phyloP scores from a whole-genome alignment of 2,329 filamentous ascomycete genomes.

The Westerdykella aurantiaca region DNA sequence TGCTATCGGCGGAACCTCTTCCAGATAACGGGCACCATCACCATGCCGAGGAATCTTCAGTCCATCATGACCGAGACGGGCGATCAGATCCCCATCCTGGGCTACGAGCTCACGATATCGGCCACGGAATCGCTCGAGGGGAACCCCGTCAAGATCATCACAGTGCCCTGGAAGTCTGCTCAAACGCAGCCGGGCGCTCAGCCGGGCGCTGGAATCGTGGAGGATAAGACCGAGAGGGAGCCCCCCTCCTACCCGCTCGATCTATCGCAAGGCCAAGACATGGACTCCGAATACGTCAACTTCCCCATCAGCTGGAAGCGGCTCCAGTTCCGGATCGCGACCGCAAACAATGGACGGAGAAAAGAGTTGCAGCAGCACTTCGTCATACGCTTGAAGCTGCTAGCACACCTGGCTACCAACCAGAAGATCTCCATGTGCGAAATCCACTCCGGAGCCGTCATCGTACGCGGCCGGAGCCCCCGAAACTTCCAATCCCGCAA shows the following conservation, averaged over 20 bases:
- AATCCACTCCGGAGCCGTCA: slow-evolving; percentile 81
- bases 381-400: slow-evolving; percentile 77
- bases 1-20: slow-evolving; percentile 96
- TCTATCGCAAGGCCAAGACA: slow-evolving; percentile 58
- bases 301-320: slow-evolving; percentile 94
- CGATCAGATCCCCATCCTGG: slow-evolving; percentile 74
- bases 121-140: slow-evolving; percentile 94
- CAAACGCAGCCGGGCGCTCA: slow-evolving; percentile 48
- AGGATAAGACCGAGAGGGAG: slow-evolving; percentile 73
- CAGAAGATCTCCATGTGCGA: slow-evolving; percentile 76
- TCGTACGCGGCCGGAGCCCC: slow-evolving; percentile 87
- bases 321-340: slow-evolving; percentile 89
- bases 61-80: slow-evolving; percentile 79
- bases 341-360: slow-evolving; percentile 88
- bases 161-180: slow-evolving; percentile 95
- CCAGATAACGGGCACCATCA: slow-evolving; percentile 87
- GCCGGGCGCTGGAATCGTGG: slow-evolving; percentile 51
- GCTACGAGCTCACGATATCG: slow-evolving; percentile 80
- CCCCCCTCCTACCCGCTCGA: slow-evolving; percentile 74
- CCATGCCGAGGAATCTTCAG: slow-evolving; percentile 69
- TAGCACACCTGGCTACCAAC: slow-evolving; percentile 79
- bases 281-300: slow-evolving; percentile 77
- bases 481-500: slow-evolving; percentile 93
- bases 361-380: slow-evolving; percentile 98
- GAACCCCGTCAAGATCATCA: slow-evolving; percentile 86